These are phyloP conservation scores for Epichloe aotearoae DNA, from an alignment of 2,329 filamentous ascomycete genomes.

Conservation along the genomic window DNA sequence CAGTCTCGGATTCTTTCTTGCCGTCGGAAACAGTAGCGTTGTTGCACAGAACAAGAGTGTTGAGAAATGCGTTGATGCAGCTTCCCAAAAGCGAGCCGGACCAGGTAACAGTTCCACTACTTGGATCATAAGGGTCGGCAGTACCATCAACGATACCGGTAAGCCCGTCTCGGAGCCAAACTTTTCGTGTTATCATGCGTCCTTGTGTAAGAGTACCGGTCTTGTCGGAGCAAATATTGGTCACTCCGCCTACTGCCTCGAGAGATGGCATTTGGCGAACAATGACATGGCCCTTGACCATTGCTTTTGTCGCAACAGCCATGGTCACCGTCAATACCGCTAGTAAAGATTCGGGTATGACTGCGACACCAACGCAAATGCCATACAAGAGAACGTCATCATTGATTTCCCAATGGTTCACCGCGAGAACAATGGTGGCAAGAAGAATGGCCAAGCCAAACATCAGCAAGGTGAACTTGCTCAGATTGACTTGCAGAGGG, in stretches of 20 bases:
- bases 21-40: conserved; percentile 36
- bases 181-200: conserved; percentile 51
- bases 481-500: conserved; percentile 71
- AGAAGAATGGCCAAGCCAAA: conserved; percentile 57
- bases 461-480: conserved; percentile 70
- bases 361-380: conserved; percentile 47
- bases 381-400: conserved; percentile 48
- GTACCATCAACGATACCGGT: conserved; percentile 40
- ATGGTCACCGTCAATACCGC: conserved; percentile 61
- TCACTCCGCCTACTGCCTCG: conserved; percentile 56
- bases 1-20: conserved; percentile 32
- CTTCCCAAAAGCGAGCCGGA: conserved; percentile 26
- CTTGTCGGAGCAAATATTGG: conserved; percentile 58
- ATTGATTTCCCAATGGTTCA: conserved; percentile 37
- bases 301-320: conserved; percentile 50
- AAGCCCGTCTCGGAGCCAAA: conserved; percentile 44
- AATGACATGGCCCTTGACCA: conserved; percentile 52
- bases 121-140: conserved; percentile 48
- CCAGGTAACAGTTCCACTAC: conserved; percentile 38
- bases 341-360: conserved; percentile 54
- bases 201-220: conserved; percentile 54
- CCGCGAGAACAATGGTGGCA: conserved; percentile 48
- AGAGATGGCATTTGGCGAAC: conserved; percentile 52
- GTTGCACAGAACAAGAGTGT: conserved; percentile 49
- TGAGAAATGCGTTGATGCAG: conserved; percentile 33